Evolutionary conservation across 2,329 filamentous ascomycete species (phyloP).

Genomic region (Pezicula rhizophila): DNA sequence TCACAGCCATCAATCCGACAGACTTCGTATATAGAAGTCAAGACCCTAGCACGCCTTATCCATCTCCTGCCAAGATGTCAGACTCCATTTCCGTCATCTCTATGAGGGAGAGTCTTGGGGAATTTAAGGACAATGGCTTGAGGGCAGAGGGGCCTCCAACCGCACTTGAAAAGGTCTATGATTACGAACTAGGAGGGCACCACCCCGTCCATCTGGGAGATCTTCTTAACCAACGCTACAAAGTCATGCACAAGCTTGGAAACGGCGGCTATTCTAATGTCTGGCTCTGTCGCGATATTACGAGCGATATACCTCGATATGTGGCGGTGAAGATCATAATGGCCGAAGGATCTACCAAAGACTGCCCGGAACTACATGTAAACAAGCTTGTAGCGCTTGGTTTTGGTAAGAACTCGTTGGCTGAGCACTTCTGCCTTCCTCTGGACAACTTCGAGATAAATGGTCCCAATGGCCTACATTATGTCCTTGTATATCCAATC

Average conservation of each 20-base stretch:
- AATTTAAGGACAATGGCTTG: no score
- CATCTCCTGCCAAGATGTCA: no score
- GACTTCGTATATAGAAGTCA: no score
- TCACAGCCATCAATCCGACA: no score
- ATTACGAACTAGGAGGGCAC: conserved; percentile 29
- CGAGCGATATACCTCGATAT: conserved; percentile 14
- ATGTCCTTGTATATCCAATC: conserved; percentile 29
- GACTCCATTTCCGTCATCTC: no score
- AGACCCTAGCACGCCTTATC: no score
- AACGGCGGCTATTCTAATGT: conserved; percentile 38
- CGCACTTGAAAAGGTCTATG: conserved; percentile 4
- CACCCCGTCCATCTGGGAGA: conserved; percentile 38
- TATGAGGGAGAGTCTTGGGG: no score
- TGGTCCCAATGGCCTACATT: conserved; percentile 31
- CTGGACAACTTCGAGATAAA: conserved; percentile 20
- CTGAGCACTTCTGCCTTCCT: conserved; percentile 3
- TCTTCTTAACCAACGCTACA: conserved; percentile 35
- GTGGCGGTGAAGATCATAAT: conserved; percentile 29
- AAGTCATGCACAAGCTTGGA: conserved; percentile 37
- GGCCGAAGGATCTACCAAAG: conserved; percentile 15
- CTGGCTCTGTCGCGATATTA: conserved; percentile 33
- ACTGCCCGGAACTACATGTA: conserved; percentile 3
- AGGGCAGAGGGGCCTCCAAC: no score
- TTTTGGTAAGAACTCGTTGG: not conserved
- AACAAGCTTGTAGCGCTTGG: conserved; percentile 4